These are phyloP conservation scores for Beauveria sp. DNA, from an alignment of 2,329 filamentous ascomycete genomes.

Conservation along the genomic window DNA sequence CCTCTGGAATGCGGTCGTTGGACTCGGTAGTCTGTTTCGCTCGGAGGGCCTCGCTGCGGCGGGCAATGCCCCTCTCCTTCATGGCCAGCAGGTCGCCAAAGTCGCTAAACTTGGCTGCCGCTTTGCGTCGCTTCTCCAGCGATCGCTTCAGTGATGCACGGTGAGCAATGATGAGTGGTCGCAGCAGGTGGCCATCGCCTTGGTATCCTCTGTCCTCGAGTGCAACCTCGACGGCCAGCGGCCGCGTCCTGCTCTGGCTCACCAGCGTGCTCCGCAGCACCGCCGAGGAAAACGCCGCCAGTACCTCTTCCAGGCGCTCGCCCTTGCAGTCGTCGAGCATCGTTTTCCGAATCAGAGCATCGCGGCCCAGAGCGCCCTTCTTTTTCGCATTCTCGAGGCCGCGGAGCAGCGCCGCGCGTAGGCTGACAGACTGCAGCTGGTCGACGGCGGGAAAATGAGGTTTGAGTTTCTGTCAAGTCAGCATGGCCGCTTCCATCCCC, in stretches of 20 bases:
- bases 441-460: constrained; percentile 89
- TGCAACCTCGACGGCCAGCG: constrained; percentile 46
- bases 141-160: constrained; percentile 55
- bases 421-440: constrained; percentile 81
- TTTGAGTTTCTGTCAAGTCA: constrained; percentile 62
- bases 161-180: constrained; percentile 66
- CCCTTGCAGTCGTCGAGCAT: constrained; percentile 97
- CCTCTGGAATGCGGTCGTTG: constrained; percentile 30
- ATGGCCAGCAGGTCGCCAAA: constrained; percentile 57
- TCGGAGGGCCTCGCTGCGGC: constrained; percentile 41
- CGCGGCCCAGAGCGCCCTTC: constrained; percentile 71
- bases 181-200: constrained; percentile 46
- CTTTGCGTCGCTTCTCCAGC: constrained; percentile 52
- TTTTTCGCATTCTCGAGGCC: constrained; percentile 82
- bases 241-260: constrained; percentile 28
- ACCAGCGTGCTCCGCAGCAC: constrained; percentile 66
- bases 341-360: constrained; percentile 77
- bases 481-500: neutral
- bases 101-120: constrained; percentile 50
- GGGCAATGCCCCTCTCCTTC: constrained; percentile 52
- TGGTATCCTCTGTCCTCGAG: constrained; percentile 52
- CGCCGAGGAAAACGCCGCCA: constrained; percentile 74
- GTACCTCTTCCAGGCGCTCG: constrained; percentile 78
- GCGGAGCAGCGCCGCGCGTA: constrained; percentile 76
- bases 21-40: constrained; percentile 20